These are phyloP conservation scores for Madurella mycetomatis DNA, from an alignment of 2,329 filamentous ascomycete species.

Conservation along the genomic window DNA sequence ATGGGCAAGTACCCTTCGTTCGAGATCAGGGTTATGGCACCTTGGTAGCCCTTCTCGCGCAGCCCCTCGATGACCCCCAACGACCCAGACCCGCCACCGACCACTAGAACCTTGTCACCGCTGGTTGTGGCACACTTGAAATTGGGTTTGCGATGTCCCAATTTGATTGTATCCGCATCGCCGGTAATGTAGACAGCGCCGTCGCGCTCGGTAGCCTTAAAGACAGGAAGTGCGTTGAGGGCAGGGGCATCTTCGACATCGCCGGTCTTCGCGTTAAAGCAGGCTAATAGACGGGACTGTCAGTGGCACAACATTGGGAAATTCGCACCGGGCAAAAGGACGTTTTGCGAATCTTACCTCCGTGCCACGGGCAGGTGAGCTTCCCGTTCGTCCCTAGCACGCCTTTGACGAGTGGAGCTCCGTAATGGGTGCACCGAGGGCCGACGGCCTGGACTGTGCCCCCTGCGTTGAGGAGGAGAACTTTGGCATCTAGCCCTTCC, in stretches of 20 bases:
- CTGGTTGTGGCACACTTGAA: constrained; percentile 60
- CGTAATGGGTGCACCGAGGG: constrained; percentile 85
- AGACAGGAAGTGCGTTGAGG: constrained; percentile 78
- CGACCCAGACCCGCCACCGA: constrained; percentile 82
- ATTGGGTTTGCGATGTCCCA: constrained; percentile 67
- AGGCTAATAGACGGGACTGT: constrained; percentile 52
- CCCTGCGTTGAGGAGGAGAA: constrained; percentile 75
- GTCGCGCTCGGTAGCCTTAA: constrained; percentile 74
- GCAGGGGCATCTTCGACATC: constrained; percentile 95
- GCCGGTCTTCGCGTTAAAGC: constrained; percentile 83
- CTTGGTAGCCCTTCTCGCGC: constrained; percentile 74
- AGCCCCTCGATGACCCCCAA: constrained; percentile 79
- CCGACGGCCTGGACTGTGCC: constrained; percentile 75
- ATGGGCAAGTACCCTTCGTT: constrained; percentile 83
- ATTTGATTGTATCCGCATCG: constrained; percentile 73
- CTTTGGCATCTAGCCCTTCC: constrained; percentile 84
- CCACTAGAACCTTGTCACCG: constrained; percentile 69
- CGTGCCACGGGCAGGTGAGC: constrained; percentile 94
- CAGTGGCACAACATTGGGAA: not conserved
- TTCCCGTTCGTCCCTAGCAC: constrained; percentile 77
- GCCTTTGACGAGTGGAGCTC: constrained; percentile 82
- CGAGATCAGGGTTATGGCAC: constrained; percentile 76
- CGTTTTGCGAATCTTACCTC: constrained; percentile 51
- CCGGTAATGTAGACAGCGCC: constrained; percentile 81
- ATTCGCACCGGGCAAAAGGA: no score